phyloP scores from a whole-genome alignment of 2,329 filamentous ascomycete species.

The Chrysoporthe puriensis region DNA sequence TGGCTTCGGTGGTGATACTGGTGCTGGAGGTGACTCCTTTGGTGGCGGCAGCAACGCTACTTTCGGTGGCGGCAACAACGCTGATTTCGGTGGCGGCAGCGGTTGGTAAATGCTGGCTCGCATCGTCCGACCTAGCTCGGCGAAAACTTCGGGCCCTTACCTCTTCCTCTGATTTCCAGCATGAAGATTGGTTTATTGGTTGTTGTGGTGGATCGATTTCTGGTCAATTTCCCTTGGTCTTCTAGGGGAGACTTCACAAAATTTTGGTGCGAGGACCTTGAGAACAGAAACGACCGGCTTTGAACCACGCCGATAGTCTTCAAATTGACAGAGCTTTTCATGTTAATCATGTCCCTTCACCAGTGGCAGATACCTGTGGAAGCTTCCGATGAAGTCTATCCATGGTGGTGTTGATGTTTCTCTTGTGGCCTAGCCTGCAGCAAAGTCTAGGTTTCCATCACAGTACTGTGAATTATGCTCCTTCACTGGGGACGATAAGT shows the following conservation, averaged over 20 bases:
- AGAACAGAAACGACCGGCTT: slow-evolving; percentile 1
- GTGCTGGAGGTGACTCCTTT: slow-evolving; percentile 19
- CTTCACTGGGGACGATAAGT: not conserved
- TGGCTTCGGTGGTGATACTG: slow-evolving; percentile 17
- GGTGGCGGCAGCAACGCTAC: slow-evolving; percentile 22
- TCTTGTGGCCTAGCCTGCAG: not conserved
- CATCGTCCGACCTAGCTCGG: not conserved
- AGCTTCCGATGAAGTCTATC: not conserved
- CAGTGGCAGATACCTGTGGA: not conserved
- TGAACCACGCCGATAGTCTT: not conserved
- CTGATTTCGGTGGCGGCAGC: not conserved
- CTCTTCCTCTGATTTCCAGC: not conserved
- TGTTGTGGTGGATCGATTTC: slow-evolving; percentile 1
- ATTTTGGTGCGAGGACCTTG: slow-evolving; percentile 1
- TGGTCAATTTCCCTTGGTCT: slow-evolving; percentile 13
- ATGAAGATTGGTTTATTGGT: slow-evolving; percentile 3
- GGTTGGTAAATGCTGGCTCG: slow-evolving; percentile 14
- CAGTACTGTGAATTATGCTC: not conserved
- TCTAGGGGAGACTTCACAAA: slow-evolving; percentile 2
- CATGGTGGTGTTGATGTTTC: not conserved
- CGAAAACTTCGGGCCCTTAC: too few relatives aligned
- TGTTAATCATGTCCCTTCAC: not conserved
- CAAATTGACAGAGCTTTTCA: not conserved
- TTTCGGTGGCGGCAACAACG: slow-evolving; percentile 23
- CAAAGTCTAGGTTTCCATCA: not conserved